These are phyloP conservation scores for Aspergillus diversus DNA, from an alignment of 495 filamentous ascomycete genomes.

Conservation along the genomic window DNA sequence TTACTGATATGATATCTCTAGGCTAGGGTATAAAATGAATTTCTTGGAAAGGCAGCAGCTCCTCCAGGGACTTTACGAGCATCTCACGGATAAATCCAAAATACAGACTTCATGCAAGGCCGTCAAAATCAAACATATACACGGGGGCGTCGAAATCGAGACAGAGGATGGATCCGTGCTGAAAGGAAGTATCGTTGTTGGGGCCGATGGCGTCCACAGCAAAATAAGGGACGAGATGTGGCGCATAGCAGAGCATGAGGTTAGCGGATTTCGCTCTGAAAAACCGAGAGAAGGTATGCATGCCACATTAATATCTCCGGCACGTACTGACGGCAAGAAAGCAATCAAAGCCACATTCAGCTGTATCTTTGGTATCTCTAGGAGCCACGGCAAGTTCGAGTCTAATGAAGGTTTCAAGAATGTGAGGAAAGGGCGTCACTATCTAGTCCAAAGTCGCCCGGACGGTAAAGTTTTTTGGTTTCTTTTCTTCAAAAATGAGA, in stretches of 20 bases:
- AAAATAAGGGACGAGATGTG: slow-evolving; percentile 43
- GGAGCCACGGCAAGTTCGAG: slow-evolving; percentile 6
- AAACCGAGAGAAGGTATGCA: background rate
- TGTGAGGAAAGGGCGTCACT: slow-evolving; percentile 24
- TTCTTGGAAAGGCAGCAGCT: slow-evolving; percentile 40
- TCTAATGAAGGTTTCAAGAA: background rate
- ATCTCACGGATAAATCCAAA: slow-evolving; percentile 36
- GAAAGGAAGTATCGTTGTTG: slow-evolving; percentile 50
- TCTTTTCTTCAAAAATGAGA: slow-evolving; percentile 32
- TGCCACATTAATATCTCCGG: background rate
- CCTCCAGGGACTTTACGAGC: slow-evolving; percentile 35
- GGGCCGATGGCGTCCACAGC: slow-evolving; percentile 56
- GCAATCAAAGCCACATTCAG: slow-evolving; percentile 25
- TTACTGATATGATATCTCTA: slow-evolving; percentile 11
- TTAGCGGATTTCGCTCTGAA: background rate
- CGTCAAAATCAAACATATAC: slow-evolving; percentile 29
- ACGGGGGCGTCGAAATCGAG: slow-evolving; percentile 33
- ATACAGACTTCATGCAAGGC: slow-evolving; percentile 39
- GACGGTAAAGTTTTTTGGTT: slow-evolving; percentile 39
- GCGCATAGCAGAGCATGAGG: slow-evolving; percentile 24
- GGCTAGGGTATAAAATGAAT: slow-evolving; percentile 29
- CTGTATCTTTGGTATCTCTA: slow-evolving; percentile 45
- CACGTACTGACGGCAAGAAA: background rate
- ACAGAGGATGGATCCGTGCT: slow-evolving; percentile 41
- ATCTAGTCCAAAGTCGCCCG: slow-evolving; percentile 29